phyloP scores from a whole-genome alignment of 1,139 yeast genomes.

The Schizosaccharomyces versatilis region DNA sequence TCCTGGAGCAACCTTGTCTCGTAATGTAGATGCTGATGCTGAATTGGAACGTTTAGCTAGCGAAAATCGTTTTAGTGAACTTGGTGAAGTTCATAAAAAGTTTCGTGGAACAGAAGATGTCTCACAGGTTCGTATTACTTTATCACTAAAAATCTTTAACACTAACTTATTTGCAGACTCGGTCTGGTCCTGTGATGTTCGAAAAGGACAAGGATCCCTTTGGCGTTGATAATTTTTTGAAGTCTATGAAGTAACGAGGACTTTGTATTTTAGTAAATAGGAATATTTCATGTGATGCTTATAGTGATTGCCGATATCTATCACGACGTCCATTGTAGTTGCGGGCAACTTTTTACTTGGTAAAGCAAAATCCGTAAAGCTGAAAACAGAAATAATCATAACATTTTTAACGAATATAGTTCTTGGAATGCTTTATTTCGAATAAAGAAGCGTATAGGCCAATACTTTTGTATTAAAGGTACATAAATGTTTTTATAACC shows the following conservation, averaged over 20 bases:
- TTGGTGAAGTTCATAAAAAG: slow-evolving; percentile 17
- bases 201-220: slow-evolving; percentile 22
- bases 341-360: too few species aligned
- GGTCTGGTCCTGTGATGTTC: slow-evolving; percentile 32
- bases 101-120: slow-evolving; percentile 14
- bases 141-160: background rate
- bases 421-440: too few species aligned
- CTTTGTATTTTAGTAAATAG: too few species aligned
- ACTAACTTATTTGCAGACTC: slow-evolving; percentile 2
- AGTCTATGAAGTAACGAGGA: background rate
- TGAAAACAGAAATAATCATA: too few species aligned
- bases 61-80: slow-evolving; percentile 21
- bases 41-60: slow-evolving; percentile 18
- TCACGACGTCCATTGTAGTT: too few species aligned
- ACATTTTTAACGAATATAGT: too few species aligned
- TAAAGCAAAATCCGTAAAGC: too few species aligned
- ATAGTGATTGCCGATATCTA: too few species aligned
- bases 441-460: too few species aligned
- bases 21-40: slow-evolving; percentile 17
- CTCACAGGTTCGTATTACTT: background rate
- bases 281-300: background rate
- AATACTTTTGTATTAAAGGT: too few species aligned
- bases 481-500: too few species aligned
- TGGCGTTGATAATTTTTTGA: slow-evolving; percentile 9
- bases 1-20: slow-evolving; percentile 17